phyloP scores from a whole-genome alignment of 1,284 basidiomycete species.

The Retiboletus flavoniger region DNA sequence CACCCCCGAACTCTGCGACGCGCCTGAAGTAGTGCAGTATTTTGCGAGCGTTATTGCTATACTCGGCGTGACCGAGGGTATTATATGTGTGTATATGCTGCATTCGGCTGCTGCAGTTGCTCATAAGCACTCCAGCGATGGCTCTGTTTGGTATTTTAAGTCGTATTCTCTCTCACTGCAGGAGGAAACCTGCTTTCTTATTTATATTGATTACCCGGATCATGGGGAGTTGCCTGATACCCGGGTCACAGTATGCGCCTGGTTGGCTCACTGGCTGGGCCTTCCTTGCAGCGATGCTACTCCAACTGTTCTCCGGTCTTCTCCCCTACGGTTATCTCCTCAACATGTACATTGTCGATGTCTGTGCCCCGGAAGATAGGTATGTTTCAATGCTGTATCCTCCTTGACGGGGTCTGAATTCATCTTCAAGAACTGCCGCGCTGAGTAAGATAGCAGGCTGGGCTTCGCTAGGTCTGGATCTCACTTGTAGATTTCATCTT shows the following conservation, averaged over 20 bases:
- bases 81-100: constrained; percentile 23
- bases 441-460: constrained; percentile 34
- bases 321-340: constrained; percentile 22
- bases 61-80: constrained; percentile 11
- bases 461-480: constrained; percentile 25
- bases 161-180: constrained; percentile 29
- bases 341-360: constrained; percentile 33
- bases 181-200: constrained; percentile 33
- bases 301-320: constrained; percentile 13
- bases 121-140: constrained; percentile 19
- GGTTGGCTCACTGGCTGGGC: constrained; percentile 13
- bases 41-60: constrained; percentile 23
- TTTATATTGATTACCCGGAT: constrained; percentile 17
- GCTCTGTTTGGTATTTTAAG: constrained; percentile 22
- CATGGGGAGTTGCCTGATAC: constrained; percentile 18
- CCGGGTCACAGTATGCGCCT: constrained; percentile 19
- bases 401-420: not conserved
- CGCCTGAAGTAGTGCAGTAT: constrained; percentile 21
- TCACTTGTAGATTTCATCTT: not conserved
- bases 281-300: constrained; percentile 22
- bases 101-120: not conserved
- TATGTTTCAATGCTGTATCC: constrained; percentile 1
- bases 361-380: constrained; percentile 30
- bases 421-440: constrained; percentile 25
- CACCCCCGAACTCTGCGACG: constrained; percentile 25